Evolutionary conservation across 2,329 filamentous ascomycete species (phyloP).

Genomic region (Taxawa tesnikishii): DNA sequence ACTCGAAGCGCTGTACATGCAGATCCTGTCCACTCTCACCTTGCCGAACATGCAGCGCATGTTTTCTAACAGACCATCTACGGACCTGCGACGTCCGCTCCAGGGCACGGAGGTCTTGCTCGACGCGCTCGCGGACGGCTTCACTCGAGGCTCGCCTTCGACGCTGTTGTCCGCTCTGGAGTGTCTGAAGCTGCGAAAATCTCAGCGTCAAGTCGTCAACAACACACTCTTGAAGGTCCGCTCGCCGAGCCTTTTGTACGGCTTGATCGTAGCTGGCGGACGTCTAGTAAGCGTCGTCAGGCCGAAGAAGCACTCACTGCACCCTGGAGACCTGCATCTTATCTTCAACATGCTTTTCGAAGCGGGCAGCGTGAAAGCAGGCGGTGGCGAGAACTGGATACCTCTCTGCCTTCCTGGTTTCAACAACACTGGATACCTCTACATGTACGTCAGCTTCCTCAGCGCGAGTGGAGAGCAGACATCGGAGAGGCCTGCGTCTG

Average conservation of each 20-base stretch:
- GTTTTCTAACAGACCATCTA: slow-evolving; percentile 84
- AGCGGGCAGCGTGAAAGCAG: slow-evolving; percentile 80
- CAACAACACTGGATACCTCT: slow-evolving; percentile 91
- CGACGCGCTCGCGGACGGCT: slow-evolving; percentile 85
- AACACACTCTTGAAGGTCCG: slow-evolving; percentile 71
- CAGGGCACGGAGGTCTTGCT: slow-evolving; percentile 85
- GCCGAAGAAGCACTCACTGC: slow-evolving; percentile 86
- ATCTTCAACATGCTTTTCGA: slow-evolving; percentile 99
- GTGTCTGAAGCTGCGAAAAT: slow-evolving; percentile 83
- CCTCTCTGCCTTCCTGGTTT: slow-evolving; percentile 92
- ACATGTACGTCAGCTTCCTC: slow-evolving; percentile 98
- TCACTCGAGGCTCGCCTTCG: slow-evolving; percentile 83
- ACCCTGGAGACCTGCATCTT: slow-evolving; percentile 87
- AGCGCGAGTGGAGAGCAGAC: slow-evolving; percentile 31
- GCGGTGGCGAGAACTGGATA: slow-evolving; percentile 95
- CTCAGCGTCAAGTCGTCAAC: slow-evolving; percentile 76
- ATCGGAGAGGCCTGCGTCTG: slow-evolving; percentile 22
- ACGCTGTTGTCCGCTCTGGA: slow-evolving; percentile 81
- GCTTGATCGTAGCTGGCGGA: slow-evolving; percentile 83
- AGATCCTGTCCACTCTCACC: slow-evolving; percentile 90
- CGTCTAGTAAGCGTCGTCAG: slow-evolving; percentile 89
- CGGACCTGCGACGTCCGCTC: slow-evolving; percentile 77
- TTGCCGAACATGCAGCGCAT: slow-evolving; percentile 76
- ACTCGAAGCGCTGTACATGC: slow-evolving; percentile 92
- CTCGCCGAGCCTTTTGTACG: slow-evolving; percentile 73